Evolutionary conservation across 1,284 basidiomycete species (phyloP).

Genomic region (Sporisorium scitamineum): DNA sequence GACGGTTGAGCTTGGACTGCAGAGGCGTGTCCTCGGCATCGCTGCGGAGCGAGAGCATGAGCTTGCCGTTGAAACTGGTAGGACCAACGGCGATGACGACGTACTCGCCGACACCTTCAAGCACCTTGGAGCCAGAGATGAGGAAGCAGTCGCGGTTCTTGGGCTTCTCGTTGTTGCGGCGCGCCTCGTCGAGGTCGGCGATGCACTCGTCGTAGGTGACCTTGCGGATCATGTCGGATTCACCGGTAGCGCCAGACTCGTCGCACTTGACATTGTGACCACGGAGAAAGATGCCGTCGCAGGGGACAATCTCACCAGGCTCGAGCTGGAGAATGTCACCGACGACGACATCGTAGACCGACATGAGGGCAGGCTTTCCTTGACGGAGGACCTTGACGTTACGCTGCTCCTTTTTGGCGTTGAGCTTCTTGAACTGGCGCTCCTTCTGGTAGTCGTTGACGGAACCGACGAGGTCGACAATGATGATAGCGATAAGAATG

Average conservation of each 20-base stretch:
- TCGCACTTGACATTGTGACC: conserved; percentile 97
- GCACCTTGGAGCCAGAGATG: conserved; percentile 90
- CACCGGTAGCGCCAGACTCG: conserved; percentile 95
- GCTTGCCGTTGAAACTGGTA: conserved; percentile 92
- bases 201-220: conserved; percentile 82
- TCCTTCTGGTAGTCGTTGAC: conserved; percentile 98
- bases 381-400: conserved; percentile 89
- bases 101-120: conserved; percentile 94
- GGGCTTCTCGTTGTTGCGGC: conserved; percentile 64
- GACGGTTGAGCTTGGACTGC: conserved; percentile 89
- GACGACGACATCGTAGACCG: conserved; percentile 83
- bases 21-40: conserved; percentile 84
- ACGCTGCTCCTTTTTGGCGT: conserved; percentile 95
- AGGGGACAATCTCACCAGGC: conserved; percentile 94
- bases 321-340: conserved; percentile 92
- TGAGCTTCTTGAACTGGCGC: conserved; percentile 89
- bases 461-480: conserved; percentile 77
- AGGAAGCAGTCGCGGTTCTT: conserved; percentile 90
- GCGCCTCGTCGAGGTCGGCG: conserved; percentile 70
- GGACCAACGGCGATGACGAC: conserved; percentile 91
- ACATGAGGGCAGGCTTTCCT: conserved; percentile 86
- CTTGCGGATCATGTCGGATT: conserved; percentile 95
- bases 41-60: conserved; percentile 74
- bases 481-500: conserved; percentile 86
- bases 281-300: conserved; percentile 91